phyloP scores from a whole-genome alignment of 495 filamentous ascomycete genomes.

The Rusavskia elegans region DNA sequence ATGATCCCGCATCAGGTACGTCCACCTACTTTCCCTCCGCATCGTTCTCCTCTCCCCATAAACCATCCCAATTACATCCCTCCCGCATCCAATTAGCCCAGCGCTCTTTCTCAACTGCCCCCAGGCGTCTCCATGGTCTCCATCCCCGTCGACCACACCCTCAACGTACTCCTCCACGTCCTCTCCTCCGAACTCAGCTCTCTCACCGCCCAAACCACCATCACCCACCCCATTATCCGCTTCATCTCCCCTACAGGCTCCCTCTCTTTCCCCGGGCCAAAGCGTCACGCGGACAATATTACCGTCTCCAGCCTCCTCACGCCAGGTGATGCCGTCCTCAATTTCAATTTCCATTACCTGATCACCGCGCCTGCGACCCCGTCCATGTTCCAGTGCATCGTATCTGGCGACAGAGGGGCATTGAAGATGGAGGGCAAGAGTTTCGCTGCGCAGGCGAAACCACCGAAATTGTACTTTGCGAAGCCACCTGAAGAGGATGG shows the following conservation, averaged over 20 bases:
- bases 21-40: not conserved
- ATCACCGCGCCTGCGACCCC: slow-evolving; percentile 1
- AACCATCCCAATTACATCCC: not conserved
- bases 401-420: slow-evolving; percentile 39
- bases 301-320: slow-evolving; percentile 2
- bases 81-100: not conserved
- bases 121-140: slow-evolving; percentile 3
- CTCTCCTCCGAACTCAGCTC: slow-evolving; percentile 6
- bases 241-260: slow-evolving; percentile 1
- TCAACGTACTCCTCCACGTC: slow-evolving; percentile 2
- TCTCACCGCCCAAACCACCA: not conserved
- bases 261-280: not conserved
- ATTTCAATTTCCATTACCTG: not conserved
- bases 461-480: not conserved
- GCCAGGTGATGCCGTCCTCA: not conserved
- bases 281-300: not conserved
- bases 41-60: not conserved
- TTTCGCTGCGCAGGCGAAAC: not conserved
- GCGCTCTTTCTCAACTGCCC: not conserved
- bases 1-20: slow-evolving; percentile 5
- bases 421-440: slow-evolving; percentile 26
- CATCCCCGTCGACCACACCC: slow-evolving; percentile 2
- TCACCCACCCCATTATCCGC: slow-evolving; percentile 2
- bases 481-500: not conserved
- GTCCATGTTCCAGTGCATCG: slow-evolving; percentile 31